Evolutionary conservation across 495 filamentous ascomycete species (phyloP).

Genomic region (Penicillium cataractarum): DNA sequence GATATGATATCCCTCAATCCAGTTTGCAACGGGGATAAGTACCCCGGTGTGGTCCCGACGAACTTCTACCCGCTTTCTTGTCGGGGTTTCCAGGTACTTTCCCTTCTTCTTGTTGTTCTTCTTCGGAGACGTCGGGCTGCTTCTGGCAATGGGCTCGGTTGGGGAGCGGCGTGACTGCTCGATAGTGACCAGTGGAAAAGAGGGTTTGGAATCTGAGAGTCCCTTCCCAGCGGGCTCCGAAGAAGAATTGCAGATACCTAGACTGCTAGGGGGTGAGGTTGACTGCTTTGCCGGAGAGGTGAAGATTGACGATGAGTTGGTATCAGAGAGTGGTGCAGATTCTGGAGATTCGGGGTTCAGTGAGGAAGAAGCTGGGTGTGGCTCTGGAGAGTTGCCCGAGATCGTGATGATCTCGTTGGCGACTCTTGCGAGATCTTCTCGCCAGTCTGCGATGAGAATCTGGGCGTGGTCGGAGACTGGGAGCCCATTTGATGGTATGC

Average conservation of each 20-base stretch:
- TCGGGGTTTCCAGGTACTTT: not conserved
- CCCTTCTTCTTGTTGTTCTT: not conserved
- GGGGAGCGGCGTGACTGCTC: no score
- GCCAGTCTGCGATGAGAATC: conserved; percentile 23
- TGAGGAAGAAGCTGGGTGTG: not conserved
- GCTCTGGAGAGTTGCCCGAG: not conserved
- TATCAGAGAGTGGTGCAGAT: not conserved
- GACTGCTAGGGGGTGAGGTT: not conserved
- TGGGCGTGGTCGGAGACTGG: conserved; percentile 18
- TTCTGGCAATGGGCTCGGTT: not conserved
- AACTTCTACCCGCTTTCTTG: not conserved
- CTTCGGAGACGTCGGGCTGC: not conserved
- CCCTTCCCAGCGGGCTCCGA: not conserved
- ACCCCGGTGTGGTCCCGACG: not conserved
- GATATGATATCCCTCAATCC: conserved; percentile 7
- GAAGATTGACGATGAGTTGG: not conserved
- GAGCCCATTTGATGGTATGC: not conserved
- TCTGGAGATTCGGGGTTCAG: not conserved
- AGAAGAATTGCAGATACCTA: not conserved
- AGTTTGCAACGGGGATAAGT: conserved; percentile 10
- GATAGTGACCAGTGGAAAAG: not conserved
- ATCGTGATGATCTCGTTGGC: not conserved
- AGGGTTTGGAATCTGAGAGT: not conserved
- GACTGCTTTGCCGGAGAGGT: not conserved
- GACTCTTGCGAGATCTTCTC: not conserved